These are phyloP conservation scores for Cenchrus fungigraminus DNA, from an alignment of 176 grass and related monocot genomes.

Conservation along the genomic window DNA sequence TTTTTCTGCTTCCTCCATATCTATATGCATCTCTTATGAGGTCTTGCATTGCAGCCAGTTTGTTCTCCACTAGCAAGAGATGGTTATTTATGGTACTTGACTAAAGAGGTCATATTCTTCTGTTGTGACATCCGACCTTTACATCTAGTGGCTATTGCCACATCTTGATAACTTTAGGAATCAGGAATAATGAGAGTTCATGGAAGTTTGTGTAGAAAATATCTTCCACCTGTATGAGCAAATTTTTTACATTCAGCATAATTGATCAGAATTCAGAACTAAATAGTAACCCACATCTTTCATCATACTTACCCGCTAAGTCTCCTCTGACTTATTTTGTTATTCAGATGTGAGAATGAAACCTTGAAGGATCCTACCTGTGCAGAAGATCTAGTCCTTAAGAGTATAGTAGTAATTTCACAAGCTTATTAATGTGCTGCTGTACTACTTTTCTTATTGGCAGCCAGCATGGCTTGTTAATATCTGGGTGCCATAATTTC, in stretches of 20 bases:
- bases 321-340: not conserved
- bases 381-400: not conserved
- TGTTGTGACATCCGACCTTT: not conserved
- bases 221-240: not conserved
- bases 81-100: not conserved
- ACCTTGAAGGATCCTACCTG: slow-evolving; percentile 3
- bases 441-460: not conserved
- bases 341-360: not conserved
- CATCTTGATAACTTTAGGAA: no score
- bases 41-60: not conserved
- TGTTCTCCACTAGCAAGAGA: not conserved
- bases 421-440: not conserved
- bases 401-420: not conserved
- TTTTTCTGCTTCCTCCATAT: not conserved
- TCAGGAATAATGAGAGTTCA: not conserved
- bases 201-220: not conserved
- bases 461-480: not conserved
- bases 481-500: not conserved
- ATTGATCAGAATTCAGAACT: not conserved
- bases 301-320: not conserved
- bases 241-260: not conserved
- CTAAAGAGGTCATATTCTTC: not conserved
- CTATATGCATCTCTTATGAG: not conserved
- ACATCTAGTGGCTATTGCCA: no score
- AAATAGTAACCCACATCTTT: not conserved